These are phyloP conservation scores for Trichophyton simii DNA, from an alignment of 2,329 filamentous ascomycete genomes.

Conservation along the genomic window DNA sequence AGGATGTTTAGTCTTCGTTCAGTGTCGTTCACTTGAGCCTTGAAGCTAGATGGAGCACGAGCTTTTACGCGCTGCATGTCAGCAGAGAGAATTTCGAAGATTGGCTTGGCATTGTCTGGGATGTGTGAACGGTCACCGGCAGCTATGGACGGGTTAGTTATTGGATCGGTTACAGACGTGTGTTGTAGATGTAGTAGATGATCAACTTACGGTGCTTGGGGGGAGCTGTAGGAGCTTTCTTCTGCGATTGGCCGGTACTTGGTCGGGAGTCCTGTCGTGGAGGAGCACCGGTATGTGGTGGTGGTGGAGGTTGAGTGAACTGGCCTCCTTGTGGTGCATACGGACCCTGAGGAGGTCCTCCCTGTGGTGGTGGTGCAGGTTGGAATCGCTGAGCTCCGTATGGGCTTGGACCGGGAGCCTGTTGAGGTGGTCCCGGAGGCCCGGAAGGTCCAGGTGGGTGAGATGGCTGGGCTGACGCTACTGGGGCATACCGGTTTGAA, in stretches of 20 bases:
- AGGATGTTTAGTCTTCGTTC: conserved; percentile 84
- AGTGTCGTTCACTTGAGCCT: conserved; percentile 80
- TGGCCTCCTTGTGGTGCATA: background rate
- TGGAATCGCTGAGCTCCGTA: conserved; percentile 31
- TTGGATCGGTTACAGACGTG: conserved; percentile 14
- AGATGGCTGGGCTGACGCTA: conserved; percentile 34
- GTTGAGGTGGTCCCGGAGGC: conserved; percentile 50
- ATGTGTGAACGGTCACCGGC: conserved; percentile 85
- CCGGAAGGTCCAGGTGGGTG: conserved; percentile 34
- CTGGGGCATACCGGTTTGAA: conserved; percentile 61
- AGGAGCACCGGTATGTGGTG: conserved; percentile 22
- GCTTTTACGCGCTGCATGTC: conserved; percentile 84
- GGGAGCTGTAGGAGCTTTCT: conserved; percentile 38
- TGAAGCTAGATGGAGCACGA: conserved; percentile 75
- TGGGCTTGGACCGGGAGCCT: conserved; percentile 29
- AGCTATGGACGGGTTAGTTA: conserved; percentile 23
- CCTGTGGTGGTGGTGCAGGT: conserved; percentile 18
- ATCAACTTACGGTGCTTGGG: conserved; percentile 54
- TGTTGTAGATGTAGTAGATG: background rate
- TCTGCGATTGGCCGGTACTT: conserved; percentile 39
- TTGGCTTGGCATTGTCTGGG: conserved; percentile 56
- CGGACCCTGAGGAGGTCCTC: conserved; percentile 13
- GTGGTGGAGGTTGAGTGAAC: conserved; percentile 12
- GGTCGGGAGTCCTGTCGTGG: conserved; percentile 36
- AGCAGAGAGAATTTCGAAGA: conserved; percentile 67